Base-by-base conservation (phyloP, 2,329 filamentous ascomycete genomes). In the Phyllosticta capitalensis region DNA sequence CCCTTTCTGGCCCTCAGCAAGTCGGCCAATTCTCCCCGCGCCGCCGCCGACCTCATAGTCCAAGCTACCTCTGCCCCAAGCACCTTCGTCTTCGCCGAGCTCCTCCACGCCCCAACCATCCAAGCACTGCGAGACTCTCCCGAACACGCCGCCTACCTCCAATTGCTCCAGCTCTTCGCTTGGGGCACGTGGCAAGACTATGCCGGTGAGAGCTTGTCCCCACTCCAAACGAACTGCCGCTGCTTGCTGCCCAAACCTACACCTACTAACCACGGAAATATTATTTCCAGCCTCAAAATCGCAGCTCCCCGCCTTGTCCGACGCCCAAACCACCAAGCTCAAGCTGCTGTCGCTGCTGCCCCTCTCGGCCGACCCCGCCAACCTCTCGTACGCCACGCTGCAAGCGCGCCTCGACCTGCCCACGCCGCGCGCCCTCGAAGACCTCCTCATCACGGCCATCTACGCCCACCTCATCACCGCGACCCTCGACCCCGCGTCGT, bases 51-150 rank as follows among this genome's bases (percentile, higher is more conserved):
- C 71, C 83, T 97, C 58, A 83, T 97, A 71, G 84, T 81, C 52
- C 89, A 91, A 75, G 94, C 92, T 63, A 97, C 91, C 55, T 91
- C 90, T n/a, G 86, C 86, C 59, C 85, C 89, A 26, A 89, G 91
- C 74, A 95, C 92, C 64, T 99, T 87, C 74, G 82, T 97, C 75
- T 99, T 99, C 77, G 84, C 89, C 65, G 92, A 97, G 76, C 86
- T 99, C n/a, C 85, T 99, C 45, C 82, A 88, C 67, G 85, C 86
- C 1, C 84, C 89, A 0, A 85, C 90, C 66, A 85, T 97, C 65
- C 88, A 94, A 73, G 81, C 83, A 12, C 84, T 97, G 52, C 74
- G 78, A 24, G 75, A 75, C 48, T 78, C 83, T n/a, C 70, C 80
- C 38, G 87, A 95, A 54, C 83, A 87, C 67, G 76, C 79, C 6